phyloP scores from a whole-genome alignment of 768 basidiomycete genomes.

The Gloeostereum incarnatum region DNA sequence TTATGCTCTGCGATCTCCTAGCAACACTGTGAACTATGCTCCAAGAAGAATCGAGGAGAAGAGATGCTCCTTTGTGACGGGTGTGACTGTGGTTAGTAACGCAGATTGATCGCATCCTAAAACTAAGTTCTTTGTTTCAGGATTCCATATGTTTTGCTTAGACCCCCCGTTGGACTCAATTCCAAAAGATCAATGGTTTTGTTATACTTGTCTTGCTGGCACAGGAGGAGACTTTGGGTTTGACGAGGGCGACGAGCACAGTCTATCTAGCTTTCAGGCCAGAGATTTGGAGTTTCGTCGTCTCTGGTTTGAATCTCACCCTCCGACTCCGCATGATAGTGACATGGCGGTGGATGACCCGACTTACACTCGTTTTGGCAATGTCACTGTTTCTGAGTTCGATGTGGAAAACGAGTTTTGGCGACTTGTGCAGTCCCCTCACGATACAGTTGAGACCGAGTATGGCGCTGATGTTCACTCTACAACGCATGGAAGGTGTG shows the following conservation, averaged over 20 bases:
- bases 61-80: slow-evolving; percentile 91
- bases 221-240: slow-evolving; percentile 97
- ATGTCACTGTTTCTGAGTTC: slow-evolving; percentile 69
- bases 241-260: slow-evolving; percentile 96
- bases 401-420: slow-evolving; percentile 96
- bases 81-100: slow-evolving; percentile 61
- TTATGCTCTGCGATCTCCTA: slow-evolving; percentile 17
- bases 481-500: slow-evolving; percentile 92
- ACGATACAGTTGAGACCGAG: slow-evolving; percentile 94
- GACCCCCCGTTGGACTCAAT: slow-evolving; percentile 81
- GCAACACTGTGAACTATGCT: slow-evolving; percentile 91
- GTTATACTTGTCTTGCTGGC: slow-evolving; percentile 81
- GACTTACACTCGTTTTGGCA: slow-evolving; percentile 46
- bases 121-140: slow-evolving; percentile 27
- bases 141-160: slow-evolving; percentile 96
- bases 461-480: slow-evolving; percentile 99
- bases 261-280: slow-evolving; percentile 83
- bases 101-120: not conserved
- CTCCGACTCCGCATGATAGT: slow-evolving; percentile 28
- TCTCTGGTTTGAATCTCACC: slow-evolving; percentile 81
- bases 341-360: slow-evolving; percentile 31
- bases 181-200: slow-evolving; percentile 95
- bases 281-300: slow-evolving; percentile 85
- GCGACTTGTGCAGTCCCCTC: slow-evolving; percentile 83
- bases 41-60: slow-evolving; percentile 78